Evolutionary conservation across 2,329 filamentous ascomycete genomes (phyloP).

Genomic region (Escovopsis sp.): DNA sequence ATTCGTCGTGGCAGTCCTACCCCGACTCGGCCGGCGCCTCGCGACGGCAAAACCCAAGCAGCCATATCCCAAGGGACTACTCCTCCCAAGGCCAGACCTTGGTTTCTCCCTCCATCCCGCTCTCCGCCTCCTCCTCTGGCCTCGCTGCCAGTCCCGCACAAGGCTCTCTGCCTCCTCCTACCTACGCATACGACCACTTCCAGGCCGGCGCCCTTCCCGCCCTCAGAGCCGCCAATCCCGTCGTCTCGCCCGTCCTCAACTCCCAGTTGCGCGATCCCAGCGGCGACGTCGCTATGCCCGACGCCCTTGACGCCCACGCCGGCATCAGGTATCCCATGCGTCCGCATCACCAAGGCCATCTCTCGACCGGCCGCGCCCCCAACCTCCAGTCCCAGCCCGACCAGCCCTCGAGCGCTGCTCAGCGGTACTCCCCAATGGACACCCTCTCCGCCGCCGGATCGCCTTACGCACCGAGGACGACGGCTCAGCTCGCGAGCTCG

Average conservation of each 20-base stretch:
- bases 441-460: constrained; percentile 58
- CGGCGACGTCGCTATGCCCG: constrained; percentile 74
- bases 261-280: constrained; percentile 54
- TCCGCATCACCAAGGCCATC: constrained; percentile 61
- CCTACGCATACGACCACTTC: constrained; percentile 44
- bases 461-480: constrained; percentile 54
- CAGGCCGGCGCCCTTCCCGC: constrained; percentile 27
- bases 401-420: constrained; percentile 59
- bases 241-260: constrained; percentile 39
- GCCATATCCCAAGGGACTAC: constrained; percentile 33
- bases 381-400: constrained; percentile 56
- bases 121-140: background rate
- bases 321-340: constrained; percentile 75
- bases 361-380: constrained; percentile 33
- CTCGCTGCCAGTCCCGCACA: constrained; percentile 7
- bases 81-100: constrained; percentile 19
- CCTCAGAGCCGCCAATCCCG: constrained; percentile 30
- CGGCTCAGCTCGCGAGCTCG: constrained; percentile 36
- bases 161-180: constrained; percentile 25
- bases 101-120: constrained; percentile 8
- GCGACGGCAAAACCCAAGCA: constrained; percentile 44
- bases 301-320: constrained; percentile 66
- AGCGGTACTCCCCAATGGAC: constrained; percentile 95
- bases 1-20: constrained; percentile 51
- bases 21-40: constrained; percentile 46